Evolutionary conservation across 108 stramenopile genomes (phyloP), one percentile per base, ranked within the genome.

Genomic region (Skeletonema menzelii): DNA sequence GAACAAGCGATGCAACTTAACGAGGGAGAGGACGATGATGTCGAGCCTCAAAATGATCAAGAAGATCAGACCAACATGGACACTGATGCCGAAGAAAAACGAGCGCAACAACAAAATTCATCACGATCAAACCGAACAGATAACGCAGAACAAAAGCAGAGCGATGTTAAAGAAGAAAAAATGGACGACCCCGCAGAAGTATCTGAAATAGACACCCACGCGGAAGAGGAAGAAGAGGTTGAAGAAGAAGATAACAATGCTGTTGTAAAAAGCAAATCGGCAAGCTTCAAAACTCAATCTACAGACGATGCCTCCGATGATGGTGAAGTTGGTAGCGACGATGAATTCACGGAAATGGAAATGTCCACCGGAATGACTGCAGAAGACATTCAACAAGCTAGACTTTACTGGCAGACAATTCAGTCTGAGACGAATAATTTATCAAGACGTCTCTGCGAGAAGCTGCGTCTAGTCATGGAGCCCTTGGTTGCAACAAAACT

Each of bases 401-500:
- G 94, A 63, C 70, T 74, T 35, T 38, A 78, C 42, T 96, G 92
- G 92, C 65, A 80, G 22, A 65, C 77, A 13, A 89, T 94, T 58
- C 89, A 83, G 72, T 86, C 82, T 6, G 92, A 95, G 30, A 97
- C 97, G 10, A 76, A 83, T 30, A 81, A 79, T 26, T 56, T 95
- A 28, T 86, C 97, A 4, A 70, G 94, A 53, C 85, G 97, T 7
- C 84, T 99, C n/a, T 98, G 98, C 69, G 99, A 99, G 85, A 96
- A 97, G 65, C 86, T 99, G 26, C 87, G 98, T 14, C 85, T 98
- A 27, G 95, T 99, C 3, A 86, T 99, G 87, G 97, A 97, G 79
- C 98, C 99, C 3, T 83, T 97, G 69, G 88, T 99, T 38, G 98
- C 99, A 7, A 94, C 94, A 0, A 96, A 97, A 82, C 82, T 99